Evolutionary conservation across 441 rosid genomes (phyloP).

Genomic region (Erodium texanum): DNA sequence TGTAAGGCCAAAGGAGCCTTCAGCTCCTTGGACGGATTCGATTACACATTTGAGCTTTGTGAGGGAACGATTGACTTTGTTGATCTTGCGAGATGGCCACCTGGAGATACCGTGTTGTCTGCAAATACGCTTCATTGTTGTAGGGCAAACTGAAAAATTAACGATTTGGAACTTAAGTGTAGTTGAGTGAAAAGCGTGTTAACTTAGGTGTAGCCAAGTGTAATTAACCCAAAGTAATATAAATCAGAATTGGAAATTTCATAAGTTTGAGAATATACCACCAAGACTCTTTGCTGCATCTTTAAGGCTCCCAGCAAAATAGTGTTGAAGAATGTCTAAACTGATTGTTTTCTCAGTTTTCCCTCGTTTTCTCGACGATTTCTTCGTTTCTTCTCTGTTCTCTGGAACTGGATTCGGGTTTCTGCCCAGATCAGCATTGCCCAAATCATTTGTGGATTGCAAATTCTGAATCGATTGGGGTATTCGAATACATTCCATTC

Average conservation of each 20-base stretch:
- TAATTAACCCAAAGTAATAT: not conserved
- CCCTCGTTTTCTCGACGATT: constrained; percentile 58
- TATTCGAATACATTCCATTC: constrained; percentile 36
- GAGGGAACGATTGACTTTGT: constrained; percentile 43
- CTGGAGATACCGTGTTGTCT: constrained; percentile 26
- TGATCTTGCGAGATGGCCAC: constrained; percentile 72
- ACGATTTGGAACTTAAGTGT: too few relatives aligned
- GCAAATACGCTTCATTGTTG: constrained; percentile 97
- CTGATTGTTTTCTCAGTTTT: constrained; percentile 85
- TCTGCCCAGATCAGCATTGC: constrained; percentile 22
- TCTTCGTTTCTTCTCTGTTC: constrained; percentile 34
- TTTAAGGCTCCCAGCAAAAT: constrained; percentile 86
- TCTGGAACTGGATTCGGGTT: constrained; percentile 22
- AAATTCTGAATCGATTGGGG: constrained; percentile 23
- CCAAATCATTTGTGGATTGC: constrained; percentile 27
- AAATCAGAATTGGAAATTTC: not conserved
- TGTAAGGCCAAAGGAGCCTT: constrained; percentile 51
- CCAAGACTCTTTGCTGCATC: constrained; percentile 94
- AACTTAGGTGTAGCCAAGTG: too few relatives aligned
- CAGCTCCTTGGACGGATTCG: constrained; percentile 82
- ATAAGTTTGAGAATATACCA: constrained; percentile 37
- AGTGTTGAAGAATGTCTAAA: constrained; percentile 77
- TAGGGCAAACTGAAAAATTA: constrained; percentile 69
- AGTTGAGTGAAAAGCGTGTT: too few relatives aligned
- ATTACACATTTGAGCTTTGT: constrained; percentile 70